Evolutionary conservation across 306 rosid species (phyloP).

Genomic region (Senna tora): DNA sequence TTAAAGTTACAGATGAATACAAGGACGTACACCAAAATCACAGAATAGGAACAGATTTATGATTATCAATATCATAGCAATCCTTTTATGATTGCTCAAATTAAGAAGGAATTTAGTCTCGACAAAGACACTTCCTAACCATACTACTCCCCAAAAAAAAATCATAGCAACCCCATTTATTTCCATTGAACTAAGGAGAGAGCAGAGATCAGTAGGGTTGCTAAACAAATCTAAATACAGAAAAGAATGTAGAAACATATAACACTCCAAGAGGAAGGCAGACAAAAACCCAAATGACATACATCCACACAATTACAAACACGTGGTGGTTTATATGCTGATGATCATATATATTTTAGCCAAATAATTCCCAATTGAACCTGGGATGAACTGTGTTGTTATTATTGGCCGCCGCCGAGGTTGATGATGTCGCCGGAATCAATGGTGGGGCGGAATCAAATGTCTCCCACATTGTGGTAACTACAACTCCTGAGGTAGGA

Average conservation of each 20-base stretch:
- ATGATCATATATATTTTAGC: constrained; percentile 37
- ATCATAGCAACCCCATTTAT: constrained; percentile 66
- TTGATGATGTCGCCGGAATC: constrained; percentile 42
- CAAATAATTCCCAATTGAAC: constrained; percentile 87
- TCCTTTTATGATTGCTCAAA: constrained; percentile 38
- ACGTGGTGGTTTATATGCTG: constrained; percentile 34
- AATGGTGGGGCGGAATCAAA: constrained; percentile 66
- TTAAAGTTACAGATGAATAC: constrained; percentile 43
- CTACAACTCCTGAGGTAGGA: constrained; percentile 61
- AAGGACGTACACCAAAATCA: constrained; percentile 40
- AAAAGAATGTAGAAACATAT: constrained; percentile 66
- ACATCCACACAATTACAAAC: constrained; percentile 61
- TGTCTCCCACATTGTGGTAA: constrained; percentile 94
- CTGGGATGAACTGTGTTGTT: constrained; percentile 54
- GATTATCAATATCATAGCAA: constrained; percentile 52
- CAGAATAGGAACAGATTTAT: constrained; percentile 45
- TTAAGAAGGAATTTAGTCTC: not conserved
- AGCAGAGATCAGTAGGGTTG: constrained; percentile 46
- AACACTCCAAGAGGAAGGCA: constrained; percentile 61
- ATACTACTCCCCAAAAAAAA: not conserved
- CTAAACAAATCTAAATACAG: constrained; percentile 76
- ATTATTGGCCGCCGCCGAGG: constrained; percentile 45
- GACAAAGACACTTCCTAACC: constrained; percentile 7
- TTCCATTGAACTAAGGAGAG: constrained; percentile 48
- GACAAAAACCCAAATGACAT: constrained; percentile 63